Evolutionary conservation across 306 rosid genomes (phyloP), one percentile per base, ranked within the genome.

Genomic region (Cicer yamashitae): DNA sequence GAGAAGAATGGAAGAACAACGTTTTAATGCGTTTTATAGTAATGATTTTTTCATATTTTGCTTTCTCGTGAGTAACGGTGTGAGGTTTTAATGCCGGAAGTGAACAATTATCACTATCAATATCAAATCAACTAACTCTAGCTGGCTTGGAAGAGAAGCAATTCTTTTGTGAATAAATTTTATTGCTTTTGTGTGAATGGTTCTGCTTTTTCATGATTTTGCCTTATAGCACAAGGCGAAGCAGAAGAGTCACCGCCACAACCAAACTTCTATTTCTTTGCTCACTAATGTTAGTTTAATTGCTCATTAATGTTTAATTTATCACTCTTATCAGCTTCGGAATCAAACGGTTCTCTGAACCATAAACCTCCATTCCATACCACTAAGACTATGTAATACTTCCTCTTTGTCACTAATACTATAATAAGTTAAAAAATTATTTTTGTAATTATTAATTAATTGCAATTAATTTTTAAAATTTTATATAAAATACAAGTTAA

Each of bases 271-370:
- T 40, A 4, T 66, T 17, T 25, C 5, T 59, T 30, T 10, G 10
- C 20, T 64, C 43, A 2, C 5, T 30, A 3, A 30, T n/a, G 30
- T 56, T 67, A 44, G 52, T 44, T 47, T 67, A 54, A 48, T 78
- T 30, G 34, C 10, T 82, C 10, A 20, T 8, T 13, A 37, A 40
- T 14, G 22, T 39, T 4, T 3, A n/a, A 7, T 50, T 72, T 76
- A n/a, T 34, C 7, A 6, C 53, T 6, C 0, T 65, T 41, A 53
- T 6, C 67, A 78, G 93, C 84, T 48, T 67, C 50, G 87, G 77
- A 12, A 40, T 72, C 54, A 87, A 91, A 91, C 96, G 96, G 96
- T 79, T 89, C 91, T 86, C 96, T 96, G 89, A 89, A 79, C 91
- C 97, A 63, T 86, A 8, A 30, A 5, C 82, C 66, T 81, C 84